These are phyloP conservation scores for Esteya vermicola DNA, from an alignment of 2,329 filamentous ascomycete species.

Conservation along the genomic window DNA sequence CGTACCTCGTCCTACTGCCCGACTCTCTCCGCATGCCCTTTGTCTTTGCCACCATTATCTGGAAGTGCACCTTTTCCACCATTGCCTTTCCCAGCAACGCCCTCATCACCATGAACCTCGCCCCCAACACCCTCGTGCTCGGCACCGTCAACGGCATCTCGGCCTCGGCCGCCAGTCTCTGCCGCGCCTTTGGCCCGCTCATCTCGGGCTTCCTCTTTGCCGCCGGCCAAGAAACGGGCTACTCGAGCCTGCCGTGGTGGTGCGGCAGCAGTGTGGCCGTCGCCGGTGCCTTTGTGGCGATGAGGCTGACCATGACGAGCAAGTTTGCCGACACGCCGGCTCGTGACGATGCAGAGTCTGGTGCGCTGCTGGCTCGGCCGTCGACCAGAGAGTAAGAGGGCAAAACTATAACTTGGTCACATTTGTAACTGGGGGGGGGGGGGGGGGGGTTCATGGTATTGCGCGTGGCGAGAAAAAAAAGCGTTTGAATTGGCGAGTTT, in stretches of 20 bases:
- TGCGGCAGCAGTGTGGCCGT: slow-evolving; percentile 64
- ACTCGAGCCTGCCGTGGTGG: slow-evolving; percentile 91
- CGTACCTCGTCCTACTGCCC: slow-evolving; percentile 79
- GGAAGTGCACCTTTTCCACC: slow-evolving; percentile 87
- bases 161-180: slow-evolving; percentile 79
- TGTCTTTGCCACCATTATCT: slow-evolving; percentile 64
- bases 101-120: slow-evolving; percentile 79
- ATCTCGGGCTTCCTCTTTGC: slow-evolving; percentile 78
- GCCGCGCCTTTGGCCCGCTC: slow-evolving; percentile 76
- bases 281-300: slow-evolving; percentile 58
- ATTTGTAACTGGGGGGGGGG: too few species aligned
- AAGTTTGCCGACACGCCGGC: slow-evolving; percentile 24
- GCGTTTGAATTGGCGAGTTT: too few species aligned
- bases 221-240: slow-evolving; percentile 62
- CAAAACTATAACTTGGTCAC: too few species aligned
- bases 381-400: too few species aligned
- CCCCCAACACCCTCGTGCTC: slow-evolving; percentile 69
- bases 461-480: too few species aligned
- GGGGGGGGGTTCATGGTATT: too few species aligned
- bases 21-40: slow-evolving; percentile 54
- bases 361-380: not conserved
- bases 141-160: slow-evolving; percentile 89
- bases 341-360: slow-evolving; percentile 22
- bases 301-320: slow-evolving; percentile 57
- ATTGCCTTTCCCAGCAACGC: slow-evolving; percentile 83